Conservation (phyloP, 306 rosid genomes). For the Phaseolus lunatus region DNA sequence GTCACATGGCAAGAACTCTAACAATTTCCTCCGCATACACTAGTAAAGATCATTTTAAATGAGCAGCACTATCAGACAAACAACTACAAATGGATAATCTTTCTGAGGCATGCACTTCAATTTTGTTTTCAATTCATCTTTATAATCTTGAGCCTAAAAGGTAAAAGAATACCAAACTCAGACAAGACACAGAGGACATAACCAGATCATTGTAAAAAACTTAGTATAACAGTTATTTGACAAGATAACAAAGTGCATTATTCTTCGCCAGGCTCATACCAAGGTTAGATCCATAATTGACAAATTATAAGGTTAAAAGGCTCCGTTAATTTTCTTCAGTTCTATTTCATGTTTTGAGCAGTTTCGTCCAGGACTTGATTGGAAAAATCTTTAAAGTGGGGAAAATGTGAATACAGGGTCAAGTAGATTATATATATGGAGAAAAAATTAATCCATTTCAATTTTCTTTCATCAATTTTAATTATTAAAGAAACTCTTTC, state of each 20-base stretch:
- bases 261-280: constrained; percentile 57
- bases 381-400: neutral
- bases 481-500: neutral
- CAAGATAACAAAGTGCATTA: constrained; percentile 30
- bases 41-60: neutral
- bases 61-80: neutral
- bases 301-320: neutral
- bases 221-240: neutral
- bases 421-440: neutral
- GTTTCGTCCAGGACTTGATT: neutral
- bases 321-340: neutral
- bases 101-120: constrained; percentile 39
- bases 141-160: constrained; percentile 71
- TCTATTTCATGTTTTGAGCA: neutral
- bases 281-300: constrained; percentile 12
- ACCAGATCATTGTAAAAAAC: neutral
- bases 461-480: neutral
- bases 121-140: constrained; percentile 80
- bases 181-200: constrained; percentile 22
- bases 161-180: constrained; percentile 15
- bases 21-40: neutral
- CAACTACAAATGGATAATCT: constrained; percentile 5
- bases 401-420: neutral
- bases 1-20: neutral
- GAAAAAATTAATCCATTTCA: neutral